These are phyloP conservation scores for Emmonsiellopsis sp. DNA, from an alignment of 2,329 filamentous ascomycete species.

Conservation along the genomic window DNA sequence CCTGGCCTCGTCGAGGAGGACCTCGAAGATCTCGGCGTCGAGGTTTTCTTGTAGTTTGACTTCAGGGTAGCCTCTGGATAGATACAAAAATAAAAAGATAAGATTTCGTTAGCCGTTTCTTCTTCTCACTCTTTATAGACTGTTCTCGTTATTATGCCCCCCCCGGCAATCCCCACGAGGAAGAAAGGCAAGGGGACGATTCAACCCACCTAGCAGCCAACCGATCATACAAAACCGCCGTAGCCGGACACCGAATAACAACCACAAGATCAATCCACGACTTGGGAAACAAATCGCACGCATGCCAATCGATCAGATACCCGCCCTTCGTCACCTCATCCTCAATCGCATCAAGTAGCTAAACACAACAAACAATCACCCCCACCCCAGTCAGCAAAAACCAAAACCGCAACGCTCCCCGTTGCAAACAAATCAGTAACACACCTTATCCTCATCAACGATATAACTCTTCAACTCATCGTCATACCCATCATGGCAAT, in stretches of 20 bases:
- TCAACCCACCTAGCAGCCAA: slow-evolving; percentile 56
- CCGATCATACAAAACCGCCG: slow-evolving; percentile 73
- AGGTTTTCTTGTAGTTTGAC: slow-evolving; percentile 91
- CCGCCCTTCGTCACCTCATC: slow-evolving; percentile 69
- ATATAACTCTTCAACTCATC: slow-evolving; percentile 81
- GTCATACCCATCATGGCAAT: slow-evolving; percentile 80
- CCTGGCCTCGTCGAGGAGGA: slow-evolving; percentile 78
- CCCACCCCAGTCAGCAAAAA: neutral
- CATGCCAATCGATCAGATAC: slow-evolving; percentile 94
- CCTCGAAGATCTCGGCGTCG: slow-evolving; percentile 95
- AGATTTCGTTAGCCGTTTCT: slow-evolving; percentile 4
- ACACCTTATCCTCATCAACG: slow-evolving; percentile 90
- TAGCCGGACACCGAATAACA: slow-evolving; percentile 70
- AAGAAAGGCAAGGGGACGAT: neutral
- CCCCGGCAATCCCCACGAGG: too few relatives aligned
- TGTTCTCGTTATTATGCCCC: neutral
- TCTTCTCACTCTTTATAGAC: neutral
- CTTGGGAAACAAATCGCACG: slow-evolving; percentile 87
- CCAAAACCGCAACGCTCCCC: neutral
- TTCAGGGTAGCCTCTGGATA: slow-evolving; percentile 63
- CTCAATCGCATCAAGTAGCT: slow-evolving; percentile 81
- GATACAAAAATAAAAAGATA: neutral
- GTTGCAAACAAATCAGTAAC: slow-evolving; percentile 8
- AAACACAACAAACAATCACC: neutral
- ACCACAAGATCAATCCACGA: slow-evolving; percentile 94